Percentiles rank a stretch among this genome's conserved stretches.
Evolutionary conservation across 345 rosid species (phyloP).

Genomic region (Gossypium rotundifolium): DNA sequence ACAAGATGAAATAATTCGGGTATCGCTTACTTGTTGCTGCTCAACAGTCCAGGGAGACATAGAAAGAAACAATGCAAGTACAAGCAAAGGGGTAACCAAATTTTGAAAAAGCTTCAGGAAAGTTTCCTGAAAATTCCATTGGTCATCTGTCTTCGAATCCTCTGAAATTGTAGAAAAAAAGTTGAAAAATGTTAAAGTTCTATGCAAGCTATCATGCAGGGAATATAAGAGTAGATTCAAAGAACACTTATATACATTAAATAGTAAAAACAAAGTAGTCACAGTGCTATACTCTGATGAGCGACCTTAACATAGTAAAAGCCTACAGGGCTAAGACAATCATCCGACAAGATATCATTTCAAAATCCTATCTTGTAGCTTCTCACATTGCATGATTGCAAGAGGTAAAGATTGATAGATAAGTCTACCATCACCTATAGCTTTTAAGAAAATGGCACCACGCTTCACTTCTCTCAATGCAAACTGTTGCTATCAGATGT

Average conservation of each 20-base stretch:
- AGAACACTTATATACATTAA: not conserved
- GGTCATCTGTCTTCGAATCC: conserved; percentile 55
- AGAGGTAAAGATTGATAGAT: not conserved
- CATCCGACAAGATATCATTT: not conserved
- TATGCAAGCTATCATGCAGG: not conserved
- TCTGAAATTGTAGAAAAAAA: conserved; percentile 44
- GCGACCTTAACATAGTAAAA: not conserved
- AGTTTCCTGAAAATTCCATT: conserved; percentile 39
- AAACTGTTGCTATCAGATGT: not conserved
- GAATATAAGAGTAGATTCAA: not conserved
- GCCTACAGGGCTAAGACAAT: not conserved
- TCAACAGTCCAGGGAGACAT: conserved; percentile 44
- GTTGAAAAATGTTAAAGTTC: not conserved
- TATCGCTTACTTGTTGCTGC: conserved; percentile 53
- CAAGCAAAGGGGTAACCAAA: conserved; percentile 45
- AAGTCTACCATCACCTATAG: not conserved
- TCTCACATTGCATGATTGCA: not conserved
- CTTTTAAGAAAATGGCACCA: not conserved
- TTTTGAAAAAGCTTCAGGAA: conserved; percentile 46
- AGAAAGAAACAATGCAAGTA: conserved; percentile 46
- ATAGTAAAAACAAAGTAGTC: not conserved
- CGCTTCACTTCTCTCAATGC: not conserved
- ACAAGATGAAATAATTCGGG: not conserved
- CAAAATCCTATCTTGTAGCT: not conserved
- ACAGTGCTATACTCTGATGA: not conserved